Evolutionary conservation across 169 alveolate species (phyloP).

Genomic region (Cryptosporidium viatorum): DNA sequence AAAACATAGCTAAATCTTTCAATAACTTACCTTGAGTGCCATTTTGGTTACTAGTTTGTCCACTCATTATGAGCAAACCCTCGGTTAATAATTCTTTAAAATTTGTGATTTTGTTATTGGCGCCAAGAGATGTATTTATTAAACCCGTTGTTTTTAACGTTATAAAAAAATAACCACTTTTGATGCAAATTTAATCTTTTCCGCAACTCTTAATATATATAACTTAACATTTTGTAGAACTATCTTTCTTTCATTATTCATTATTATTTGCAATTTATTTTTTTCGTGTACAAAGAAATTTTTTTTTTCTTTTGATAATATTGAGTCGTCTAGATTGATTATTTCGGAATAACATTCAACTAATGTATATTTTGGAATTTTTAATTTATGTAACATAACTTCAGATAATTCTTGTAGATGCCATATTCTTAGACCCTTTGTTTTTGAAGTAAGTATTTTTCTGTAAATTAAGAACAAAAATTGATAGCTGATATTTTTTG

Average conservation of each 20-base stretch:
- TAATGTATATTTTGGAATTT: conserved; percentile 22
- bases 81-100: not conserved
- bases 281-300: conserved; percentile 3
- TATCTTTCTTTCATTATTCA: conserved; percentile 17
- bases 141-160: not conserved
- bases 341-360: conserved; percentile 24
- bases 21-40: conserved; percentile 1
- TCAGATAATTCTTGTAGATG: conserved; percentile 16
- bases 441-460: not conserved
- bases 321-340: not conserved
- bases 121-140: not conserved
- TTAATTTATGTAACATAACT: not conserved
- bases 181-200: conserved; percentile 10
- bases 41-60: not conserved
- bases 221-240: not conserved
- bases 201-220: not conserved
- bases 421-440: not conserved
- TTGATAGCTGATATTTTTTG: conserved; percentile 26
- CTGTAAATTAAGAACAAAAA: conserved; percentile 12
- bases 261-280: conserved; percentile 8
- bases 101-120: not conserved
- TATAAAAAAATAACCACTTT: not conserved
- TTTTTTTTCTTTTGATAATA: not conserved
- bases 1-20: not conserved
- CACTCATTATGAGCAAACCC: not conserved